Evolutionary conservation across 1,139 yeast genomes (phyloP).

Genomic region (Sugiyamaella grinbergsii): DNA sequence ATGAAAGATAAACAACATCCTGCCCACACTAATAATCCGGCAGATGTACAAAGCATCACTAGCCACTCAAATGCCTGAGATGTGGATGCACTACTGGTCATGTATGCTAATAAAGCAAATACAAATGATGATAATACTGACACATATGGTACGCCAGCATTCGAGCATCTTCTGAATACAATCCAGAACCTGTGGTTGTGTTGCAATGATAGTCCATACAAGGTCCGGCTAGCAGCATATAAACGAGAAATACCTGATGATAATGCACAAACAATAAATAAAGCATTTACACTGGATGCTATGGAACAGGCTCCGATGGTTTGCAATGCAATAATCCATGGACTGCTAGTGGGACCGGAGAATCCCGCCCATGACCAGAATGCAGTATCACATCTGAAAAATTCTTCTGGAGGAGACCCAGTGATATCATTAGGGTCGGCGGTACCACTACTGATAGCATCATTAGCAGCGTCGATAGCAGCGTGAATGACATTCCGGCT

Average conservation of each 20-base stretch:
- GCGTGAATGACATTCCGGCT: neutral
- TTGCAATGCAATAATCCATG: constrained; percentile 81
- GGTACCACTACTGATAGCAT: neutral
- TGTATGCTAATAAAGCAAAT: constrained; percentile 61
- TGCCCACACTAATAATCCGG: constrained; percentile 77
- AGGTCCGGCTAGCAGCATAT: constrained; percentile 76
- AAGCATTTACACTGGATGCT: constrained; percentile 64
- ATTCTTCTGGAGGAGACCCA: constrained; percentile 29
- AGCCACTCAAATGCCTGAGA: constrained; percentile 68
- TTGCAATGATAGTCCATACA: constrained; percentile 69
- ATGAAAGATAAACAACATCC: constrained; percentile 76
- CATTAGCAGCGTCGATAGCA: neutral
- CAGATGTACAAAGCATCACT: constrained; percentile 64
- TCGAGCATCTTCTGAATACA: constrained; percentile 60
- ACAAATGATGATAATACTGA: constrained; percentile 64
- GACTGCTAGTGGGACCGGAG: constrained; percentile 28
- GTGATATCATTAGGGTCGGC: constrained; percentile 42
- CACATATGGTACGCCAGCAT: constrained; percentile 70
- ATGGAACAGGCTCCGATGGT: constrained; percentile 64
- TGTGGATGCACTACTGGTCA: constrained; percentile 60
- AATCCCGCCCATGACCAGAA: constrained; percentile 38
- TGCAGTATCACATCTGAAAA: constrained; percentile 26
- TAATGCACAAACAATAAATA: constrained; percentile 72
- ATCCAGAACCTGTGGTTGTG: constrained; percentile 55
- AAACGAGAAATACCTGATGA: constrained; percentile 77